Conservation (phyloP, 352 stramenopile genomes). For the Globisporangium splendens region DNA sequence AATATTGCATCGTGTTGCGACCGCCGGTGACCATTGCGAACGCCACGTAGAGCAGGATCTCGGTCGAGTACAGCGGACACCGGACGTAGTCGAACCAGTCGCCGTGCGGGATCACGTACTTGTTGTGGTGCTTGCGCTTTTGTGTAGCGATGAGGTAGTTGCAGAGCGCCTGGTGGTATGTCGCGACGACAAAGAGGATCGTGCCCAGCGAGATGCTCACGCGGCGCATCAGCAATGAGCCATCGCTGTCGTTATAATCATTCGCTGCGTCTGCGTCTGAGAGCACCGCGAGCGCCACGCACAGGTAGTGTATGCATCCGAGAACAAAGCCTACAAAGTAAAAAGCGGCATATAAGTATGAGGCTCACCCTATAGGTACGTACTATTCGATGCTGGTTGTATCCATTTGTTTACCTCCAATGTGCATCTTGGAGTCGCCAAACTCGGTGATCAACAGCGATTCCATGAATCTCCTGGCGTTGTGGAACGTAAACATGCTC, state of each 20-base stretch:
- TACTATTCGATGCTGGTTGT: not conserved
- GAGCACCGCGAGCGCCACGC: constrained; percentile 42
- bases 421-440: constrained; percentile 61
- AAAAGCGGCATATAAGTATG: not conserved
- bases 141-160: constrained; percentile 53
- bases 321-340: constrained; percentile 39
- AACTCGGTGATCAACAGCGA: constrained; percentile 65
- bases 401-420: constrained; percentile 22
- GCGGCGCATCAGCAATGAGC: constrained; percentile 8
- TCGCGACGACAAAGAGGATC: constrained; percentile 38
- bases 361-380: not conserved
- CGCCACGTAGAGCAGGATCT: constrained; percentile 58
- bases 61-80: constrained; percentile 58
- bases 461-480: constrained; percentile 52
- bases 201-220: constrained; percentile 21
- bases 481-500: constrained; percentile 50
- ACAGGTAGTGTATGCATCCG: constrained; percentile 60
- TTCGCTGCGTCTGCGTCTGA: constrained; percentile 28
- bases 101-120: constrained; percentile 51
- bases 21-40: constrained; percentile 44
- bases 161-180: constrained; percentile 59
- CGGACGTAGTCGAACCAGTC: constrained; percentile 67
- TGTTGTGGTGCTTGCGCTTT: constrained; percentile 43
- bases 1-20: constrained; percentile 34
- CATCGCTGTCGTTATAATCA: constrained; percentile 12